These are phyloP conservation scores for Fusarium heterosporum DNA, from an alignment of 2,329 filamentous ascomycete genomes.

Conservation along the genomic window DNA sequence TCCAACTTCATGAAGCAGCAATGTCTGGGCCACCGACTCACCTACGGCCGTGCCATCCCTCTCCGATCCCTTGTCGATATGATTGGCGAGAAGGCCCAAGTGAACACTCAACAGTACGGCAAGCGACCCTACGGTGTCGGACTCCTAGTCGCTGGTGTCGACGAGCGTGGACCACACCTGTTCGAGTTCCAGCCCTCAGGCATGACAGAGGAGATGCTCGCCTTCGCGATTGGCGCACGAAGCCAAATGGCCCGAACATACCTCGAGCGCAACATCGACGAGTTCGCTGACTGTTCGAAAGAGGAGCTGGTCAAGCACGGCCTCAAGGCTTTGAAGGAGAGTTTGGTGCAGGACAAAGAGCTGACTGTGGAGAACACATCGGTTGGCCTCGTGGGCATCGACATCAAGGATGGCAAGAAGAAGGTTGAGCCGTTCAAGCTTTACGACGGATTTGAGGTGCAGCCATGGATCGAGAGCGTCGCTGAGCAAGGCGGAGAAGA, in stretches of 20 bases:
- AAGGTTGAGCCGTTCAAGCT: conserved; percentile 85
- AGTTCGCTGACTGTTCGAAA: conserved; percentile 79
- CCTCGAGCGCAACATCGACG: conserved; percentile 89
- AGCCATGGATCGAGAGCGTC: conserved; percentile 84
- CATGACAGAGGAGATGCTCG: conserved; percentile 96
- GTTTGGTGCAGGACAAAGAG: conserved; percentile 95
- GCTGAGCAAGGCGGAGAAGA: conserved; percentile 61
- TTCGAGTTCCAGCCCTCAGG: conserved; percentile 98
- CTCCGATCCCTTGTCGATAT: conserved; percentile 88
- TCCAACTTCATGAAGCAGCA: conserved; percentile 99
- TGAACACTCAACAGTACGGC: conserved; percentile 97
- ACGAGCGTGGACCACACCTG: conserved; percentile 92
- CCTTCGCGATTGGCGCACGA: conserved; percentile 94
- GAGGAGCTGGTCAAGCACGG: conserved; percentile 94
- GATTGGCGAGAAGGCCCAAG: conserved; percentile 96
- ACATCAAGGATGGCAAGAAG: conserved; percentile 62
- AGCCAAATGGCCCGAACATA: conserved; percentile 99
- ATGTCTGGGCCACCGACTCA: conserved; percentile 93
- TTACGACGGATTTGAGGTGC: conserved; percentile 89
- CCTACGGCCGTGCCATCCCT: conserved; percentile 93
- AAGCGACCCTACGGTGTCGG: conserved; percentile 97
- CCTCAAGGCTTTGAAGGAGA: conserved; percentile 92
- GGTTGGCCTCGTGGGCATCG: conserved; percentile 82
- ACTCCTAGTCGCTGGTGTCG: conserved; percentile 90
- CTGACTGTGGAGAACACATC: conserved; percentile 97